Conservation (phyloP, 2,329 filamentous ascomycete species). For the Diplocarpon rosae region DNA sequence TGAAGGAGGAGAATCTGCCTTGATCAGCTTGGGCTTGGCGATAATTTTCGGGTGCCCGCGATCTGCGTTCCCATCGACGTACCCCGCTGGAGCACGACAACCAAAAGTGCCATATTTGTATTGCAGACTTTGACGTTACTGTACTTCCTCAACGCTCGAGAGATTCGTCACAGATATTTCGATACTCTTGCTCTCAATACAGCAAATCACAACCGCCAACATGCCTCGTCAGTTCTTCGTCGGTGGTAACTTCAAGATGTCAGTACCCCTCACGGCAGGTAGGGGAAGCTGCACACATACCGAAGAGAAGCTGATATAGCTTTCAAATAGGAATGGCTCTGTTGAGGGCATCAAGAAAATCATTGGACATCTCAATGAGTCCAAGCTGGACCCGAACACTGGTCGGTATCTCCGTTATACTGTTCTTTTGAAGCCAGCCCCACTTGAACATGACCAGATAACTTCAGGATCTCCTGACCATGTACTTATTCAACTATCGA, state of each 20-base stretch:
- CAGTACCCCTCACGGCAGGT: constrained; percentile 28
- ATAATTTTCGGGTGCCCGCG: not conserved
- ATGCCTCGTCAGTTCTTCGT: constrained; percentile 97
- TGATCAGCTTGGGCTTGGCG: no score
- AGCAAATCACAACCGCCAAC: constrained; percentile 18
- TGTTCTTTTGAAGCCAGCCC: not conserved
- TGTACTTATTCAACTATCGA: not conserved
- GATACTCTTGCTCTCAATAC: not conserved
- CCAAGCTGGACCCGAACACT: constrained; percentile 64
- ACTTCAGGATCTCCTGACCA: not conserved
- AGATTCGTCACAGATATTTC: not conserved
- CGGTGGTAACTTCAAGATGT: constrained; percentile 99
- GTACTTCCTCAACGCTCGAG: not conserved
- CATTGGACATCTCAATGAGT: constrained; percentile 77
- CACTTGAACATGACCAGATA: constrained; percentile 3
- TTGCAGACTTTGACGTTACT: constrained; percentile 1
- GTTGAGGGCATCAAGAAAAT: constrained; percentile 83
- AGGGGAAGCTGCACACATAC: constrained; percentile 1
- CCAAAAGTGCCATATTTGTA: not conserved
- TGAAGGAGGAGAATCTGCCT: no score
- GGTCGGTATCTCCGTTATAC: constrained; percentile 40
- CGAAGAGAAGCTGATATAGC: constrained; percentile 11
- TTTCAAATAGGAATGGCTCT: constrained; percentile 71
- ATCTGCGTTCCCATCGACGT: not conserved
- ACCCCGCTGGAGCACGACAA: not conserved